These are phyloP conservation scores for Fusarium dimerum DNA, from an alignment of 2,329 filamentous ascomycete species.

Conservation along the genomic window DNA sequence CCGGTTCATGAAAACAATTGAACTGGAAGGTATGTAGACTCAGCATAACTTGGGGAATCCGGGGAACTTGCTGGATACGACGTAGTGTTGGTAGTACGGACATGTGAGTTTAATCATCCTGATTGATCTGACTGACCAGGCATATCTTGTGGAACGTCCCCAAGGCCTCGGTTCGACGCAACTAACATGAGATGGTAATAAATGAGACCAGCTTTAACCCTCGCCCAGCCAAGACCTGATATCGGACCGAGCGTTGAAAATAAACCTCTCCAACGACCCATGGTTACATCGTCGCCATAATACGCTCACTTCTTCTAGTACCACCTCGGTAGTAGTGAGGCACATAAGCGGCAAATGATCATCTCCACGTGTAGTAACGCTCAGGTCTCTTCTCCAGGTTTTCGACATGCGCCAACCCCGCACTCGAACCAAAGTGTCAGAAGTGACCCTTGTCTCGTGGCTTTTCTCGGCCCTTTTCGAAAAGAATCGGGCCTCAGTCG, in stretches of 20 bases:
- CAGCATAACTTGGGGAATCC: too few species aligned
- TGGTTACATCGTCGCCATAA: background rate
- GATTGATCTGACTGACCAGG: too few species aligned
- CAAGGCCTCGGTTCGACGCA: too few species aligned
- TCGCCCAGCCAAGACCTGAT: background rate
- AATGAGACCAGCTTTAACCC: too few species aligned
- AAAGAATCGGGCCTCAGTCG: constrained; percentile 1
- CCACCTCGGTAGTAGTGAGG: background rate
- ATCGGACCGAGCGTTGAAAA: background rate
- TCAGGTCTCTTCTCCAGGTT: background rate
- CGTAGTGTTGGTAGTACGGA: too few species aligned
- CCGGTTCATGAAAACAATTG: too few species aligned
- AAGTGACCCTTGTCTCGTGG: background rate
- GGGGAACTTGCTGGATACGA: too few species aligned
- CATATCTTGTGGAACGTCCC: too few species aligned
- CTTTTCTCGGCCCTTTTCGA: background rate
- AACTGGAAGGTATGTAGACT: too few species aligned
- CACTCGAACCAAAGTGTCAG: background rate
- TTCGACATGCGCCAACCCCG: background rate
- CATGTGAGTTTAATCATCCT: too few species aligned
- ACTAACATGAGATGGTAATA: too few species aligned
- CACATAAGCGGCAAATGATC: background rate
- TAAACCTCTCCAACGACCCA: background rate
- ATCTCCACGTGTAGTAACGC: background rate
- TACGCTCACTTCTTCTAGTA: background rate